Base-by-base conservation (phyloP, 805 yeast species). In the Ogataea nonfermentans region DNA sequence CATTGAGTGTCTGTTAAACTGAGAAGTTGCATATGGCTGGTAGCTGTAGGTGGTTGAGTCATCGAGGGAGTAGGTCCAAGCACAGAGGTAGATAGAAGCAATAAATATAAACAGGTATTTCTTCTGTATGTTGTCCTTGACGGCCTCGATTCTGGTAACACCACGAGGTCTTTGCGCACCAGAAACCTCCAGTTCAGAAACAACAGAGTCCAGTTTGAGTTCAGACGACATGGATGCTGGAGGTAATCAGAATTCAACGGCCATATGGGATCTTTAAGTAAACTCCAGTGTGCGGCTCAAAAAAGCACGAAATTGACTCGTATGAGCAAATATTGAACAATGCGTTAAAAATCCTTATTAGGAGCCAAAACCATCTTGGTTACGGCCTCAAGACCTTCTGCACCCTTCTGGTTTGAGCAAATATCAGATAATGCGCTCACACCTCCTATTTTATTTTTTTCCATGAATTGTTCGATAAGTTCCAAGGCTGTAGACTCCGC, bases 81-180 rank as follows among this genome's bases (percentile, higher is more conserved):
- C 51, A 40, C 96, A 96, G 48, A 63, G 79, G 40, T 88, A 96
- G 95, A 81, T 89, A 82, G 90, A 87, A 57, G 89, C 72, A 49
- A 44, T 67, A 34, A 29, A 52, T 9, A 37, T 11, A 6, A 24
- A 4, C 24, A 24, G n/a, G 17, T 24, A 23, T n/a, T 29, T 36
- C 9, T 25, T 31, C 14, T 17, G 16, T 22, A 37, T 17, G 9
- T 25, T 19, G 6, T 16, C 10, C 12, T 30, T 37, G n/a, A 37
- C 36, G 9, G 26, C 32, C 24, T 37, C 41, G 13, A 37, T 37
- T 26, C 32, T 37, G 7, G 26, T 24, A 15, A 31, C 26, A 12
- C 41, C 41, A 10, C 26, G 16, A 12, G 35, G 13, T 38, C 47
- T 9, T 43, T 53, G 6, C 33, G 46, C 27, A 46, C 43, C 29